Percentiles rank a stretch among this genome's conserved stretches.
These are phyloP conservation scores for Sisymbrium irio DNA, from an alignment of 345 rosid genomes.

Conservation along the genomic window DNA sequence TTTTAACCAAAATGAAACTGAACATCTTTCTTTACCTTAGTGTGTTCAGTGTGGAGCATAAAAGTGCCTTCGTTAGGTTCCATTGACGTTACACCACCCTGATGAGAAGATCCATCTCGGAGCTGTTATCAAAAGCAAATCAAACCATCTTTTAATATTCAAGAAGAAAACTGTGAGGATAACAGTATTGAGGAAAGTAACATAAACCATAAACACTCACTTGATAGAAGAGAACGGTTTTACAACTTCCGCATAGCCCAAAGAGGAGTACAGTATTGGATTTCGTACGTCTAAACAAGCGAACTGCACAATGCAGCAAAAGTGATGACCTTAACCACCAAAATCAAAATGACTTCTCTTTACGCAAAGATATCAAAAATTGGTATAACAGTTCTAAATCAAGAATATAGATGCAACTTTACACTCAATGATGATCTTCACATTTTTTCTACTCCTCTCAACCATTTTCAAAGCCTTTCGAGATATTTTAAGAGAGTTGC, in stretches of 20 bases:
- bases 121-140: constrained; percentile 49
- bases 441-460: neutral
- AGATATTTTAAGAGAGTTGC: neutral
- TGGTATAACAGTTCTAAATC: neutral
- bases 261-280: constrained; percentile 69
- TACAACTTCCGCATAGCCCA: constrained; percentile 85
- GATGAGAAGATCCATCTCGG: constrained; percentile 83
- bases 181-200: neutral
- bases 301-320: constrained; percentile 38
- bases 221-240: constrained; percentile 77
- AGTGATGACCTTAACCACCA: neutral
- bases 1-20: neutral
- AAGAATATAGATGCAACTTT: neutral
- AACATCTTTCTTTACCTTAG: constrained; percentile 45
- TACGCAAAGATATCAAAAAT: neutral
- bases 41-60: constrained; percentile 58
- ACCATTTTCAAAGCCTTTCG: neutral
- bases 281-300: constrained; percentile 39
- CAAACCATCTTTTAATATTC: neutral
- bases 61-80: constrained; percentile 89
- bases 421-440: neutral
- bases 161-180: too few relatives aligned
- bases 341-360: neutral
- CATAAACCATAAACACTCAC: constrained; percentile 35
- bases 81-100: constrained; percentile 89